A percentile compares a stretch with the other conserved stretches of the same genome.
phyloP scores from a whole-genome alignment of 331 rosid genomes.

The Erythrophleum ivorense region DNA sequence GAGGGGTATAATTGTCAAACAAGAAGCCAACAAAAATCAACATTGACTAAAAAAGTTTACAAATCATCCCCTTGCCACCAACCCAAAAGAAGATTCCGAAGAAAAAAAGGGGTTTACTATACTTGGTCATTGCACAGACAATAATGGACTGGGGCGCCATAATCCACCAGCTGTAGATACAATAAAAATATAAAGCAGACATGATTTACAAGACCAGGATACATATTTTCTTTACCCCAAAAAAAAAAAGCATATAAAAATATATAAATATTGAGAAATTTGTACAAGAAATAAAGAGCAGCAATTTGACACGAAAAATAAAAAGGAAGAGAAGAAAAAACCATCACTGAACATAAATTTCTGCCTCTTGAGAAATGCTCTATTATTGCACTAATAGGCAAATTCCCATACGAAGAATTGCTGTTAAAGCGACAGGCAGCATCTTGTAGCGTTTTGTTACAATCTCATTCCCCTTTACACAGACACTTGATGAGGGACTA shows the following conservation, averaged over 20 bases:
- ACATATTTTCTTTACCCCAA: not conserved
- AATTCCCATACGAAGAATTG: constrained; percentile 34
- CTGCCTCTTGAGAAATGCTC: constrained; percentile 35
- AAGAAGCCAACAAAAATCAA: not conserved
- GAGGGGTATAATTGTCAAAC: constrained; percentile 3
- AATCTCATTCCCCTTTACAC: constrained; percentile 38
- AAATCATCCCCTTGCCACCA: constrained; percentile 26
- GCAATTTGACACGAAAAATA: not conserved
- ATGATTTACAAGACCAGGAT: constrained; percentile 45
- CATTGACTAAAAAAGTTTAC: not conserved
- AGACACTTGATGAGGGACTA: constrained; percentile 3
- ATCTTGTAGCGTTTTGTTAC: constrained; percentile 16
- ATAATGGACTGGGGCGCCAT: constrained; percentile 20
- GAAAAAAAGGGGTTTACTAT: not conserved
- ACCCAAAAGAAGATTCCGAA: constrained; percentile 19
- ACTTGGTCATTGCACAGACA: constrained; percentile 21
- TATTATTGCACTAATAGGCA: constrained; percentile 22
- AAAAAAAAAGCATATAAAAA: constrained; percentile 32
- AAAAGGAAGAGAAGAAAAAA: not conserved
- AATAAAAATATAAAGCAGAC: constrained; percentile 31
- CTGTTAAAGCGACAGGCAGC: not conserved
- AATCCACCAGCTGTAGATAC: constrained; percentile 38
- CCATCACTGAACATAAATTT: constrained; percentile 20
- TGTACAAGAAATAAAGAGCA: constrained; percentile 50
- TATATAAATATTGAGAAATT: constrained; percentile 38